Base-by-base conservation (phyloP, 1,284 basidiomycete genomes). In the Inonotus hispidus region DNA sequence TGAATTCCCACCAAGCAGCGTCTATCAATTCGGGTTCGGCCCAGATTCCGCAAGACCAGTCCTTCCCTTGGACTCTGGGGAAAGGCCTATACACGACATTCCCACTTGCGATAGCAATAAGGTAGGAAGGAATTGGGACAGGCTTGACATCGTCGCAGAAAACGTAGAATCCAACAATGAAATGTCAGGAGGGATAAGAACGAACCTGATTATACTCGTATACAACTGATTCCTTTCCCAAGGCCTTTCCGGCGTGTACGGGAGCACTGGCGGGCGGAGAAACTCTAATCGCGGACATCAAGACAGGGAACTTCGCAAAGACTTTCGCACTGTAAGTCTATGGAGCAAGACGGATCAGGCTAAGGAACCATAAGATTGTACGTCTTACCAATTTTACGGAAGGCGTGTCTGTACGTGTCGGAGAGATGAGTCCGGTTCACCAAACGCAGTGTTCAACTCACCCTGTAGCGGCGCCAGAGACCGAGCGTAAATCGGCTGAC, bases 401-500 rank as follows among this genome's bases (percentile, higher is more conserved):
- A 10, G 88, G 83, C 0, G 82, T 83, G 68, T 88, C 87, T 87
- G 47, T 32, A n/a, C n/a, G 11, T 67, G 6, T 39, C n/a, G n/a
- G 35, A 32, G 41, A 16, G 60, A 29, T 56, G 19, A 58, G 53
- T 3, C 39, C 41, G 19, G 19, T 35, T 10, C 11, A 54, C 29
- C 1, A 8, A 11, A 43, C 23, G 23, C 54, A 14, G 1, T 10
- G 14, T 21, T n/a, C 66, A 49, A 41, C 70, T 52, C 53, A 81
- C 90, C 90, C 82, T 95, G 92, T 53, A 91, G 73, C 0, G 94
- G 94, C 0, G 88, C 82, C 56, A 97, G 74, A 1, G 88, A 82
- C 53, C 93, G 83, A 10, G 89, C 89, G 69, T 95, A 93, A 68
- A 94, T 95, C n/a, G 95, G 93, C 72, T 98, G 95, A 70, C 90